Conservation (phyloP, 768 basidiomycete genomes). For the Lepiota venenata region DNA sequence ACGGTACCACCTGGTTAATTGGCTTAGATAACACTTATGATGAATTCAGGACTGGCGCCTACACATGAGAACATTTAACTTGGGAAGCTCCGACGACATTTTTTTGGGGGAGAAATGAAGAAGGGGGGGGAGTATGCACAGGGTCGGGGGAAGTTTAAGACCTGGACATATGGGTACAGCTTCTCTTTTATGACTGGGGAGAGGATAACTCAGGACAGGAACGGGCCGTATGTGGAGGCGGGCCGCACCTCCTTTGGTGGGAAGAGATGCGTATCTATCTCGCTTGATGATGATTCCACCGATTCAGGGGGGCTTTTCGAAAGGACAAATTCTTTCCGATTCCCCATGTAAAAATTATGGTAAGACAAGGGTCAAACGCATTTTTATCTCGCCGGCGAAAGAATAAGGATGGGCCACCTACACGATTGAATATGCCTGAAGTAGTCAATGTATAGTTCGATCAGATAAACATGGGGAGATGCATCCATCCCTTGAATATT, state of each 20-base stretch:
- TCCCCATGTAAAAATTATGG: too few species aligned
- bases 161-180: not conserved
- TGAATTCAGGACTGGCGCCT: slow-evolving; percentile 18
- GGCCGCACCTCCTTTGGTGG: not conserved
- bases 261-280: too few species aligned
- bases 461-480: too few species aligned
- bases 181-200: not conserved
- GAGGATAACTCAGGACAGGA: slow-evolving; percentile 2
- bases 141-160: not conserved
- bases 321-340: too few species aligned
- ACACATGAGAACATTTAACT: slow-evolving; percentile 82
- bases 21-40: slow-evolving; percentile 3
- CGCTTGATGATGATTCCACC: not conserved
- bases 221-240: slow-evolving; percentile 7
- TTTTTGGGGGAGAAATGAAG: slow-evolving; percentile 5
- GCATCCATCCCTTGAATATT: too few species aligned
- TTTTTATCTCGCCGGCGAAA: too few species aligned
- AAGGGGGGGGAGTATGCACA: slow-evolving; percentile 2
- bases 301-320: too few species aligned
- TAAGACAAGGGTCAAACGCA: too few species aligned
- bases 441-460: too few species aligned
- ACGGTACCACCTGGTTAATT: slow-evolving; percentile 34
- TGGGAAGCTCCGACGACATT: slow-evolving; percentile 43
- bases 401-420: too few species aligned
- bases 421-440: too few species aligned